phyloP scores from a whole-genome alignment of 805 yeast genomes.

The Cyberlindnera sargentensis region DNA sequence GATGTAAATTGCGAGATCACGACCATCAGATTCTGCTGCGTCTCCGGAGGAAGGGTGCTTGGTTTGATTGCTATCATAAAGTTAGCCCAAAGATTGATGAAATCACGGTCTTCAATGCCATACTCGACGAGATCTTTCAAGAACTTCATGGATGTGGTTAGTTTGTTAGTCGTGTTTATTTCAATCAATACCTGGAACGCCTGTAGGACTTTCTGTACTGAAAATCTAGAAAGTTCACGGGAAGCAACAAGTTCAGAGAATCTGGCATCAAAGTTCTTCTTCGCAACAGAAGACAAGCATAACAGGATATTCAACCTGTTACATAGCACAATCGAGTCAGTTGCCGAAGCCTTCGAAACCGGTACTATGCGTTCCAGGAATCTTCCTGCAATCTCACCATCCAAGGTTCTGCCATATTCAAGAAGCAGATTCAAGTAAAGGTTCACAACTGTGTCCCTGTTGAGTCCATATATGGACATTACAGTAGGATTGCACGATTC shows the following conservation, averaged over 20 bases:
- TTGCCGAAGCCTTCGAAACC: slow-evolving; percentile 9
- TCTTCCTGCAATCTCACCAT: slow-evolving; percentile 4
- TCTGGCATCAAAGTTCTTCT: slow-evolving; percentile 13
- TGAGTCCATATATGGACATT: slow-evolving; percentile 3
- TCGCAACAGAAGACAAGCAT: slow-evolving; percentile 8
- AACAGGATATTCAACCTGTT: slow-evolving; percentile 20
- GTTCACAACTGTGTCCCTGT: slow-evolving; percentile 11
- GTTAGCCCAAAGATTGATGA: slow-evolving; percentile 4
- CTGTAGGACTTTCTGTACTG: slow-evolving; percentile 4
- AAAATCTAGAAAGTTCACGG: slow-evolving; percentile 4
- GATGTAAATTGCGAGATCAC: slow-evolving; percentile 8
- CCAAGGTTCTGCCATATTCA: slow-evolving; percentile 1
- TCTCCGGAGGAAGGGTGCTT: background rate
- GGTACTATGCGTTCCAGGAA: slow-evolving; percentile 19
- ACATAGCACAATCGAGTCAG: slow-evolving; percentile 11
- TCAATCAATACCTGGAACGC: slow-evolving; percentile 6
- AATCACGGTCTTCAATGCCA: background rate
- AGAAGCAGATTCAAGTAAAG: slow-evolving; percentile 15
- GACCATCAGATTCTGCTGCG: slow-evolving; percentile 8
- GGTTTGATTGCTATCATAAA: slow-evolving; percentile 4
- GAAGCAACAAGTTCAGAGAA: slow-evolving; percentile 9
- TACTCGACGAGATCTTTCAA: slow-evolving; percentile 3
- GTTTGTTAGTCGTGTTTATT: slow-evolving; percentile 5
- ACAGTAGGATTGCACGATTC: slow-evolving; percentile 9
- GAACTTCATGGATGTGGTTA: slow-evolving; percentile 2